Evolutionary conservation across 164 flowering plant genomes (phyloP), one percentile per base, ranked within the genome.

Genomic region (Umbilicus rupestris): DNA sequence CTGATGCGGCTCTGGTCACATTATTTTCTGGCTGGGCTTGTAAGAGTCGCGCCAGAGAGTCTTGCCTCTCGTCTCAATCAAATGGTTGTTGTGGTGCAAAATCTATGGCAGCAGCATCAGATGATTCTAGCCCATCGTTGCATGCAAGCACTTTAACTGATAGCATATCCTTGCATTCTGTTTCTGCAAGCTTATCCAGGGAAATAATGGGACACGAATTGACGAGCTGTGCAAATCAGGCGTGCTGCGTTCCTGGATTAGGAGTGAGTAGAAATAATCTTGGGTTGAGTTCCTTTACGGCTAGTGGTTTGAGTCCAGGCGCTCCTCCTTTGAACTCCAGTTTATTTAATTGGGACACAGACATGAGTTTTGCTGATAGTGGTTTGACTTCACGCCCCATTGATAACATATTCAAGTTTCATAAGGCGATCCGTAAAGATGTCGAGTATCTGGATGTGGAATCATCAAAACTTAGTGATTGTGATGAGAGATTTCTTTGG

Each of bases 1-100:
- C 93, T 45, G 97, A 94, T 78, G 72, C 73, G 71, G 95, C 96
- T 60, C 73, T 94, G 64, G 87, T 89, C 26, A 85, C 95, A 17
- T 88, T 94, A 60, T 91, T 94, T 75, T 80, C 86, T 77, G 98
- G 97, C 58, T 93, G 98, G 98, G 98, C 96, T 57, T 89, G 96
- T 79, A 93, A 90, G 77, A 96, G 92, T 70, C 84, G 81, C 59
- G 50, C 77, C 41, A 67, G 72, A 63, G 79, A 78, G 64, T 69
- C 72, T 28, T 90, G 98, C 74, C 78, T 88, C 73, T 84, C 93
- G 64, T 79, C 87, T 60, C 68, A 75, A 70, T 79, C 80, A 31
- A 67, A 69, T 69, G 89, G 87, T 59, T 78, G 90, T 66, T 87
- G 89, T 77, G 79, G 82, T 47, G 80, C 78, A 30, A 79, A 73